A percentile compares a stretch with the other conserved stretches of the same genome.
These are phyloP conservation scores for Pestalotiopsis fici DNA, from an alignment of 2,329 filamentous ascomycete genomes.

Conservation along the genomic window DNA sequence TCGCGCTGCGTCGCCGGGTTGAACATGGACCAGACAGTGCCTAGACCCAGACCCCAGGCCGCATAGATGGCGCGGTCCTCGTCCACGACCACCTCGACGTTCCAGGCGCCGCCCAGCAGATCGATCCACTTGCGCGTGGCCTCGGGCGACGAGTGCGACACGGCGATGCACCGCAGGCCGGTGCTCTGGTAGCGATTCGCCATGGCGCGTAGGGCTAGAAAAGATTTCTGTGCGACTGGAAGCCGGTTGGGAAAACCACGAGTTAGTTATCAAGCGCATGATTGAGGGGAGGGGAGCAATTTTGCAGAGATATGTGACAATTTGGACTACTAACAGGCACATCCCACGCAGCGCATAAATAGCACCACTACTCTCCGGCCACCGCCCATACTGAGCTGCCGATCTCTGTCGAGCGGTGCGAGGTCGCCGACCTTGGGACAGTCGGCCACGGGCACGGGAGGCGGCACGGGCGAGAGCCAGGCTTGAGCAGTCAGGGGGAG, in stretches of 20 bases:
- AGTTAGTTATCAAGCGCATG: too few relatives aligned
- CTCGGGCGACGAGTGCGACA: slow-evolving; percentile 58
- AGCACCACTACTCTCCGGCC: slow-evolving; percentile 48
- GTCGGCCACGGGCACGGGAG: slow-evolving; percentile 44
- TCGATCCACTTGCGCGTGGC: slow-evolving; percentile 60
- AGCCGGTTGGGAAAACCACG: too few relatives aligned
- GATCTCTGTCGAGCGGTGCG: slow-evolving; percentile 48
- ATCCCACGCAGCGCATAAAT: slow-evolving; percentile 56
- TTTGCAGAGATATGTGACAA: too few relatives aligned
- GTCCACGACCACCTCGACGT: slow-evolving; percentile 56
- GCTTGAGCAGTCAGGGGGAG: slow-evolving; percentile 54
- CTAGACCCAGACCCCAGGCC: slow-evolving; percentile 58
- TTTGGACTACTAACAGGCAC: slow-evolving; percentile 58
- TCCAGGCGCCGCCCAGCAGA: slow-evolving; percentile 58
- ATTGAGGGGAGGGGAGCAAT: too few relatives aligned
- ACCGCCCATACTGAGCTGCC: slow-evolving; percentile 42
- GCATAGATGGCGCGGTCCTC: slow-evolving; percentile 58
- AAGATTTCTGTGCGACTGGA: slow-evolving; percentile 57
- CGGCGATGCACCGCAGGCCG: slow-evolving; percentile 53
- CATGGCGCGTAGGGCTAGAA: slow-evolving; percentile 55
- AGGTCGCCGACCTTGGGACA: slow-evolving; percentile 49
- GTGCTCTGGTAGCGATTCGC: slow-evolving; percentile 50
- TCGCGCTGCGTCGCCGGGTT: slow-evolving; percentile 54
- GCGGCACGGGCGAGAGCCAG: slow-evolving; percentile 53
- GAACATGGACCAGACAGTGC: slow-evolving; percentile 51